Evolutionary conservation across 2,329 filamentous ascomycete species (phyloP), one percentile per base, ranked within the genome.

Genomic region (Neodidymelliopsis sp.): DNA sequence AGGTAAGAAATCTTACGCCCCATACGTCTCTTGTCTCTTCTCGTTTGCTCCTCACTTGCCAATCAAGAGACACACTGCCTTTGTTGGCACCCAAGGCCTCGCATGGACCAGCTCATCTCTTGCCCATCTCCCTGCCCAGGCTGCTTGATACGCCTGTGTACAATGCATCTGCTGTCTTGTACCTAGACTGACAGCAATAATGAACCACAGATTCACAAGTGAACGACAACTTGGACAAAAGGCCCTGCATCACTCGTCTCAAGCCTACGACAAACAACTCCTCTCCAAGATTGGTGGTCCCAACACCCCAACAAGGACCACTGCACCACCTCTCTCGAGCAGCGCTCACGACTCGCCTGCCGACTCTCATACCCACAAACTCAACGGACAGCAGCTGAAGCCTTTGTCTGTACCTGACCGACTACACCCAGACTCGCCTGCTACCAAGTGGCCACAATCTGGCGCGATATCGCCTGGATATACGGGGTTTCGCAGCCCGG

Each of bases 191-290:
- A 61, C 52, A 46, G 38, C 41, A 22, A 59, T 35, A 12, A 56
- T 58, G 44, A 42, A 34, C 42, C 31, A 55, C 66, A 84, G 82
- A 63, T 72, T 85, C 45, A 82, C 83, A 56, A 83, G 83, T 61
- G 83, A 85, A 68, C 77, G 76, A 39, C 80, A 84, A 54, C 77
- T 85, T 36, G 84, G 83, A 35, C 77, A 81, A 55, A 75, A 79
- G 53, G 79, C 81, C 35, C 77, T 84, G 29, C 78, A 83, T 56
- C 78, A 77, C 47, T 84, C 82, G 2, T 84, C 82, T 18, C 81
- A 85, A 61, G 81, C 79, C 23, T 86, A 86, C 68, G 84, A 86
- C 62, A 81, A 85, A 65, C 81, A 84, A 53, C 71, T 86, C 10
- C 70, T 86, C 19, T 84, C 82, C 37, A 84, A 84, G 57, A 85